A percentile compares a stretch with the other conserved stretches of the same genome.
Conservation (phyloP, 495 filamentous ascomycete species). For the Durotheca rogersii region DNA sequence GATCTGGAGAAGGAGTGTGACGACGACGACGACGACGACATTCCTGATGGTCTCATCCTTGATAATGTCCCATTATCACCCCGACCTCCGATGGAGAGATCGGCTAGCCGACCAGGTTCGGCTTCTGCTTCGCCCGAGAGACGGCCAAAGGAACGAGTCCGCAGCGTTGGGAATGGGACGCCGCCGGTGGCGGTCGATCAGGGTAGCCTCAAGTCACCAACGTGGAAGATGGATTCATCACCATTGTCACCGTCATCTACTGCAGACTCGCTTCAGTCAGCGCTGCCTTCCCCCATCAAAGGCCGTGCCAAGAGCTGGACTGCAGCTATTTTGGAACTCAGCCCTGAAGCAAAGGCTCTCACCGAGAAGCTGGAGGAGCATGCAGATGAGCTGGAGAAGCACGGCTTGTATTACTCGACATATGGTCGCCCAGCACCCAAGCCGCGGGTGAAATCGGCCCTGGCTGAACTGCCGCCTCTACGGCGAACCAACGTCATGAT, state of each 20-base stretch:
- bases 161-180: slow-evolving; percentile 57
- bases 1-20: slow-evolving; percentile 88
- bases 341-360: slow-evolving; percentile 82
- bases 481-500: slow-evolving; percentile 91
- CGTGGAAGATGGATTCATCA: slow-evolving; percentile 44
- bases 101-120: slow-evolving; percentile 51
- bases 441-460: slow-evolving; percentile 54
- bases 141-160: slow-evolving; percentile 47
- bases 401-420: slow-evolving; percentile 25
- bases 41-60: slow-evolving; percentile 86
- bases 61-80: slow-evolving; percentile 97
- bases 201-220: slow-evolving; percentile 51
- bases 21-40: slow-evolving; percentile 78
- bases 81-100: slow-evolving; percentile 66
- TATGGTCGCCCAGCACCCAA: slow-evolving; percentile 43
- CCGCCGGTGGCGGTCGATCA: slow-evolving; percentile 50
- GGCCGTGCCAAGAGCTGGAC: slow-evolving; percentile 84
- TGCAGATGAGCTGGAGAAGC: slow-evolving; percentile 62
- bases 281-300: slow-evolving; percentile 37
- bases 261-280: slow-evolving; percentile 20
- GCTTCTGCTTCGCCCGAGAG: slow-evolving; percentile 60
- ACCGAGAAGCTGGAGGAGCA: slow-evolving; percentile 88
- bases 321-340: slow-evolving; percentile 72
- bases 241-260: slow-evolving; percentile 8
- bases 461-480: slow-evolving; percentile 74